Percentiles rank a stretch among this genome's conserved stretches.
Conservation (phyloP, 1,284 basidiomycete genomes). For the Fomitopsis palustris region DNA sequence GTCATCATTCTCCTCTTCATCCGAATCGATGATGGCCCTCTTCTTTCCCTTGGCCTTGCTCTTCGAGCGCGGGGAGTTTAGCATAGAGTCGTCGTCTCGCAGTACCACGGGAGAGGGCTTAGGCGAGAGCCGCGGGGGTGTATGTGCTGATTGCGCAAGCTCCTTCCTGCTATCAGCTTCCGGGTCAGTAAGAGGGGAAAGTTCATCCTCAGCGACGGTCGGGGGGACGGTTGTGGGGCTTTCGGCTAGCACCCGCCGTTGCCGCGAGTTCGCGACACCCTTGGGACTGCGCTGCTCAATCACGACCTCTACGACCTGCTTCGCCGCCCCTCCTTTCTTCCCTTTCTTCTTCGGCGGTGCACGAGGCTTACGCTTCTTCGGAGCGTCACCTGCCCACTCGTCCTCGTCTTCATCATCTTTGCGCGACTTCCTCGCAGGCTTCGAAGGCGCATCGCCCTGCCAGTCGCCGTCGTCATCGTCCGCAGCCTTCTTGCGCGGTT, state of each 20-base stretch:
- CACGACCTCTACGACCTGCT: constrained; percentile 8
- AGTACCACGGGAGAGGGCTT: background rate
- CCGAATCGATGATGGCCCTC: constrained; percentile 21
- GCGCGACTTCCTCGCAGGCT: constrained; percentile 14
- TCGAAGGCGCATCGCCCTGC: background rate
- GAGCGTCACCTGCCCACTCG: background rate
- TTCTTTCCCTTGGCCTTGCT: constrained; percentile 24
- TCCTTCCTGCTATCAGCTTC: background rate
- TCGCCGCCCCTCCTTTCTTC: constrained; percentile 15
- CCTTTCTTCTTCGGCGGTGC: constrained; percentile 17
- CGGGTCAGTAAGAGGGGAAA: background rate
- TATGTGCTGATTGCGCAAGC: background rate
- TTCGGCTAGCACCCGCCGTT: constrained; percentile 8
- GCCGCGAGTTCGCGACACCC: background rate
- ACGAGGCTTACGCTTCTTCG: constrained; percentile 13
- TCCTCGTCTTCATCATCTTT: constrained; percentile 9
- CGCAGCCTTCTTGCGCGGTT: background rate
- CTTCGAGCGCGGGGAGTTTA: constrained; percentile 8
- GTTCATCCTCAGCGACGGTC: background rate
- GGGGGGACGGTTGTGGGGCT: background rate
- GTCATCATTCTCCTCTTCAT: constrained; percentile 21
- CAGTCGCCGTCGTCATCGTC: constrained; percentile 3
- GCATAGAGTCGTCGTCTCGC: background rate
- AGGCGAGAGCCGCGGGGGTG: background rate
- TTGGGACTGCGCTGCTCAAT: constrained; percentile 5